phyloP scores from a whole-genome alignment of 2,329 filamentous ascomycete genomes.

The Verticillium dahliae region DNA sequence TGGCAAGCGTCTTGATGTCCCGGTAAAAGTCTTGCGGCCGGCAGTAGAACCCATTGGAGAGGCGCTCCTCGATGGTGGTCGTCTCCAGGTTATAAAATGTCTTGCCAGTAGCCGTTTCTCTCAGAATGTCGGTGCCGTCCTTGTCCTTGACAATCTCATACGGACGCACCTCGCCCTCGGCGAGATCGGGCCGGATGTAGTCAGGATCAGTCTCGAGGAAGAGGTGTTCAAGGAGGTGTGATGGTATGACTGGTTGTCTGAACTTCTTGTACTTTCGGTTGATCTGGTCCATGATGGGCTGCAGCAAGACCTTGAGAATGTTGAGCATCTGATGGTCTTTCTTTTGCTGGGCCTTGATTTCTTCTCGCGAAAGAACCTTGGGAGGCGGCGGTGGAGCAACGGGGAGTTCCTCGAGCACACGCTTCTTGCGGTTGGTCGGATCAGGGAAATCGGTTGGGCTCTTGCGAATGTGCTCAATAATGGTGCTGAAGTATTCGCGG shows the following conservation, averaged over 20 bases:
- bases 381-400: constrained; percentile 68
- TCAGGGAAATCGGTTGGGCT: constrained; percentile 83
- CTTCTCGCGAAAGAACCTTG: constrained; percentile 64
- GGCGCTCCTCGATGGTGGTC: constrained; percentile 86
- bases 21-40: constrained; percentile 82
- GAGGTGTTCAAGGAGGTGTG: constrained; percentile 69
- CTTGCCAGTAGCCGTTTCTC: constrained; percentile 69
- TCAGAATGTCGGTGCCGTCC: constrained; percentile 69
- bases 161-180: constrained; percentile 54
- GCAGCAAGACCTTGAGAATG: constrained; percentile 77
- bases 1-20: constrained; percentile 78
- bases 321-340: constrained; percentile 81
- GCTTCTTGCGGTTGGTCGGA: constrained; percentile 76
- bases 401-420: constrained; percentile 70
- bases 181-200: constrained; percentile 53
- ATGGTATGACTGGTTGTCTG: constrained; percentile 70
- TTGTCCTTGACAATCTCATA: constrained; percentile 76
- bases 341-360: constrained; percentile 73
- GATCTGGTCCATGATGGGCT: constrained; percentile 96
- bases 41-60: constrained; percentile 95
- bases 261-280: constrained; percentile 87
- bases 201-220: constrained; percentile 77
- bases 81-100: constrained; percentile 95
- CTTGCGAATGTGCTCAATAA: constrained; percentile 72
- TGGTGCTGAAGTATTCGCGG: constrained; percentile 70